These are phyloP conservation scores for Alternaria alternata DNA, from an alignment of 2,329 filamentous ascomycete species.

Conservation along the genomic window DNA sequence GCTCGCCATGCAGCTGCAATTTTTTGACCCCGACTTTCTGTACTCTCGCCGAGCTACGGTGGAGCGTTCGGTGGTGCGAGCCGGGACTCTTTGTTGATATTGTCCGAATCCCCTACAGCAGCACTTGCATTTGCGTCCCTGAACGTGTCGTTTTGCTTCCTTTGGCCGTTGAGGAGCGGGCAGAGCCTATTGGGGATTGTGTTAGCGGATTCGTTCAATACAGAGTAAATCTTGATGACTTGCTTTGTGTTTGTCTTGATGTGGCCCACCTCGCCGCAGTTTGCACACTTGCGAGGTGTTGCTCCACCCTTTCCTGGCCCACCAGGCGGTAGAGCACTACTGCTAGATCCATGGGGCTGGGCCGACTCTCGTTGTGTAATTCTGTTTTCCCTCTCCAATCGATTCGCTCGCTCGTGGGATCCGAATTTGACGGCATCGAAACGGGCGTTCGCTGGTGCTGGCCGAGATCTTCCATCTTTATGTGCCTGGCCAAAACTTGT, in stretches of 20 bases:
- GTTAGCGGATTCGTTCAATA: conserved; percentile 27
- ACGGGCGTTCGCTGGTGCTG: not conserved
- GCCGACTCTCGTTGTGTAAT: not conserved
- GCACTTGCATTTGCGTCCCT: conserved; percentile 45
- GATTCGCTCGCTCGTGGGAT: not conserved
- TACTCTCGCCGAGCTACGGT: not conserved
- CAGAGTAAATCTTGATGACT: conserved; percentile 6
- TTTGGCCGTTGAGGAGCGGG: conserved; percentile 49
- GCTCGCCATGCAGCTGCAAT: too few relatives aligned
- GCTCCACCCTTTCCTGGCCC: conserved; percentile 57
- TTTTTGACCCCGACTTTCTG: not conserved
- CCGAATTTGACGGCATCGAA: not conserved
- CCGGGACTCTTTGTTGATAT: not conserved
- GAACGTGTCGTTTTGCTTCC: conserved; percentile 51
- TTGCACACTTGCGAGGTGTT: conserved; percentile 87
- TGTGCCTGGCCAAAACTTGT: not conserved
- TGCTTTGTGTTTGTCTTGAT: conserved; percentile 99
- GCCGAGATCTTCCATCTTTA: not conserved
- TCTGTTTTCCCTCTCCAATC: not conserved
- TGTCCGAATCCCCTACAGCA: not conserved
- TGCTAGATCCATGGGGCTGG: not conserved
- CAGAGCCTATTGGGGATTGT: conserved; percentile 39
- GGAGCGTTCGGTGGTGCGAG: not conserved
- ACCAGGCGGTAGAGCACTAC: conserved; percentile 24
- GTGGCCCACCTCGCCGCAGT: conserved; percentile 94